These are phyloP conservation scores for Citrus maxima DNA, from an alignment of 345 rosid genomes.

Conservation along the genomic window DNA sequence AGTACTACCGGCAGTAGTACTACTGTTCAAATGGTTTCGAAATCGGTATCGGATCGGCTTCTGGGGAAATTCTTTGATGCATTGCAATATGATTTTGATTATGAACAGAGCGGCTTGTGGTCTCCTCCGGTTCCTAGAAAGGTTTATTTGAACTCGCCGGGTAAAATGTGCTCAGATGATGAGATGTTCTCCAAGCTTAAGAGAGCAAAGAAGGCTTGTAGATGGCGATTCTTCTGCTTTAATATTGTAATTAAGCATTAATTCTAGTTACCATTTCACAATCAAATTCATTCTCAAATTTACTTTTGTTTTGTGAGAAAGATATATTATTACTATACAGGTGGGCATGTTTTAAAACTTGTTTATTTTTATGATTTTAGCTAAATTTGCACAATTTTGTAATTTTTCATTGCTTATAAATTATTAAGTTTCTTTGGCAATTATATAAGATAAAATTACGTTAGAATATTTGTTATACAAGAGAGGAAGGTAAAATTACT, in stretches of 20 bases:
- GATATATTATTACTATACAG: not conserved
- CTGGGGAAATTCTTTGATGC: constrained; percentile 38
- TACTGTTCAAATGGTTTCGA: constrained; percentile 29
- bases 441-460: not conserved
- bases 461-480: not conserved
- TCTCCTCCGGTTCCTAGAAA: constrained; percentile 32
- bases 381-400: not conserved
- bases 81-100: constrained; percentile 37
- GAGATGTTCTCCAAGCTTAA: constrained; percentile 1
- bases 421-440: not conserved
- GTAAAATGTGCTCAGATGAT: constrained; percentile 1
- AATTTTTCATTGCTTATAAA: too few species aligned
- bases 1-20: not conserved
- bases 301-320: not conserved
- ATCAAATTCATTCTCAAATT: not conserved
- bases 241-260: not conserved
- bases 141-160: constrained; percentile 26
- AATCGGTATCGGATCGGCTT: constrained; percentile 27
- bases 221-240: constrained; percentile 12
- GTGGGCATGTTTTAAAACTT: not conserved
- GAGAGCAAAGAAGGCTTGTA: constrained; percentile 16
- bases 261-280: too few species aligned
- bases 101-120: constrained; percentile 40
- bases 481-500: too few species aligned
- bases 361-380: not conserved